Conservation (phyloP, 176 grass and related monocot species). For the Secale cereale region DNA sequence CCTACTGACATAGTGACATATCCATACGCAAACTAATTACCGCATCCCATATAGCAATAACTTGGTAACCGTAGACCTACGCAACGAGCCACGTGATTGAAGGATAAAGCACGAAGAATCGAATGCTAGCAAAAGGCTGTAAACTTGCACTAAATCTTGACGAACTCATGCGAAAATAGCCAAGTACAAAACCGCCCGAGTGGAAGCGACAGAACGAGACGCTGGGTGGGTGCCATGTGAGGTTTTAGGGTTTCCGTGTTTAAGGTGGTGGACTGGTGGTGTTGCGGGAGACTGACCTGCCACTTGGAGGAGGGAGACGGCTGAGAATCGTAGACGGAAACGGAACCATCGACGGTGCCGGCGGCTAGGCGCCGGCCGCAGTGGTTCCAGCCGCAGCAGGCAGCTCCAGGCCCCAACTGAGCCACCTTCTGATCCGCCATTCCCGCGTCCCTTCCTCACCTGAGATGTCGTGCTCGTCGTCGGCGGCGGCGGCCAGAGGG, state of each 20-base stretch:
- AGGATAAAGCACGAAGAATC: not conserved
- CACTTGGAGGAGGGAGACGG: conserved; percentile 67
- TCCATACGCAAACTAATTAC: not conserved
- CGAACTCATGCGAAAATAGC: not conserved
- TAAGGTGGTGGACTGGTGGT: not conserved
- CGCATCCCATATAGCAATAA: not conserved
- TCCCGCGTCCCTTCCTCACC: not conserved
- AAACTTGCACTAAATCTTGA: not conserved
- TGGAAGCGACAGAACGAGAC: not conserved
- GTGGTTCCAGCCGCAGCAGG: conserved; percentile 83
- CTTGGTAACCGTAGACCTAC: not conserved
- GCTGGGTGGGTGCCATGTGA: not conserved
- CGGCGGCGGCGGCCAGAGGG: not conserved
- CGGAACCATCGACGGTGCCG: conserved; percentile 63
- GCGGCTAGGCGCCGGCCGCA: conserved; percentile 68
- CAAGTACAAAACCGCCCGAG: not conserved
- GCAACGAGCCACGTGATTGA: not conserved
- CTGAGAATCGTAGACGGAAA: conserved; percentile 72
- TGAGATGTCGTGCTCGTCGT: not conserved
- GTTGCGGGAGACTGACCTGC: conserved; percentile 46
- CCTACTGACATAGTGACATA: not conserved
- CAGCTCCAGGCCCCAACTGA: conserved; percentile 45
- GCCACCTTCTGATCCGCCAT: conserved; percentile 65
- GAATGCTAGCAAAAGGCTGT: conserved; percentile 3
- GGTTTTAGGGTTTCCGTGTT: not conserved